Base-by-base conservation (phyloP, 78 protist genomes). In the Monosiga brevicollis region DNA sequence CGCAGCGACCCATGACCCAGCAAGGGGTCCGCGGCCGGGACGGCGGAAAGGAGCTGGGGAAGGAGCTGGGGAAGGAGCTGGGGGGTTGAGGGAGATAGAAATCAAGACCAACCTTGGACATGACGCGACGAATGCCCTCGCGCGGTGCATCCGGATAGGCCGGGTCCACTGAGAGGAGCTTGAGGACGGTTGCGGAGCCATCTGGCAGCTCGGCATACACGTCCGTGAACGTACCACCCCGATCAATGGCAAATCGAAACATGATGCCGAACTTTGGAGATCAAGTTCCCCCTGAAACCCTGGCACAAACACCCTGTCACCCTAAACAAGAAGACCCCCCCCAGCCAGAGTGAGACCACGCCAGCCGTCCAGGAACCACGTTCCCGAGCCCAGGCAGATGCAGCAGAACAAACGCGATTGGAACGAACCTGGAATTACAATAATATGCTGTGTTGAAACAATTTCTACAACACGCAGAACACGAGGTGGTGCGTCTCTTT, bases 141-240 rank as follows among this genome's bases (percentile, higher is more conserved):
- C 93, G 20, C 34, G 98, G 98, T 9, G 98, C 98, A 38, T 95
- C 98, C 0, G 42, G 38, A 73, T 96, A 96, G 78, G 81, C 88
- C 25, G 96, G 97, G 82, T 96, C 98, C 23, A 84, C 96, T 1
- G 93, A 87, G 39, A 96, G 90, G 78, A 96, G 87, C 86, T 96
- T 96, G 75, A 84, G 55, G 37, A 92, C 91, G 2, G 34, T 37
- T 42, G 32, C 72, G 0, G 40, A 74, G 40, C 81, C 88, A 6
- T 79, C 85, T 36, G 83, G 79, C 37, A 37, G 80, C 81, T 81
- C 40, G 22, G 83, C 83, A 40, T 78, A 76, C 62, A 72, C 62
- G 88, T 95, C 98, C 6, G 97, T 95, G 49, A 95, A 96, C 25
- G 99, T 95, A 26, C 98, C 99, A 6, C 99, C 99, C 40, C 99